Evolutionary conservation across 176 grass and related monocot species (phyloP), one percentile per base, ranked within the genome.

Genomic region (Rhipidocladum racemiflorum): DNA sequence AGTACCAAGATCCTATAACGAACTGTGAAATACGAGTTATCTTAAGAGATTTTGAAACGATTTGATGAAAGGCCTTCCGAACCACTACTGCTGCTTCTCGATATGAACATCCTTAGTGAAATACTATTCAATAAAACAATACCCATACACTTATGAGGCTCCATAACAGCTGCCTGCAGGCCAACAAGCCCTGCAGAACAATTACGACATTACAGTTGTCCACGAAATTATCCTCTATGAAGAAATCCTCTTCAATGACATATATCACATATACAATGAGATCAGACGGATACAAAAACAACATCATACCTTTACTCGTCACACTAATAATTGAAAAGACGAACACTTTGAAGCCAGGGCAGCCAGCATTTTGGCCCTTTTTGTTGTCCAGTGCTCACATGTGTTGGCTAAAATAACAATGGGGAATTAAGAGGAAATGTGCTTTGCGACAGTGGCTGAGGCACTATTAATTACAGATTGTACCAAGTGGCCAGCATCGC

Each of bases 61-160:
- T 79, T 68, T 94, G 64, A 97, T 94, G 39, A 97, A 97, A 85
- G 95, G 95, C 83, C 69, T 92, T 55, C 79, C 92, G 61, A 87
- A 97, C 90, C 95, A 97, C 23, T 86, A 97, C 23, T 86, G 90
- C 68, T 97, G 92, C 72, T 97, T 94, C 43, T 81, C 93, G 6
- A 93, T 93, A 79, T 93, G 92, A 80, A 97, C 95, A 98, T 91
- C 80, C 92, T 88, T 70, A 98, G 74, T 59, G 95, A 98, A 88
- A 98, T 98, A 73, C 2, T 1, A 2, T 95, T 85, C 54, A 95
- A 76, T 59, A 98, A 80, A 36, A 95, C 72, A 65, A 95, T 85
- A 59, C 92, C 92, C 56, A 79, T 88, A 56, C 95, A 95, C 20
- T 76, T 88, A 12, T 87, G 77, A 72, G 95, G 87, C 79, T 93